A percentile compares a stretch with the other conserved stretches of the same genome.
Conservation (phyloP, 306 rosid species). For the Acacia acuminata region DNA sequence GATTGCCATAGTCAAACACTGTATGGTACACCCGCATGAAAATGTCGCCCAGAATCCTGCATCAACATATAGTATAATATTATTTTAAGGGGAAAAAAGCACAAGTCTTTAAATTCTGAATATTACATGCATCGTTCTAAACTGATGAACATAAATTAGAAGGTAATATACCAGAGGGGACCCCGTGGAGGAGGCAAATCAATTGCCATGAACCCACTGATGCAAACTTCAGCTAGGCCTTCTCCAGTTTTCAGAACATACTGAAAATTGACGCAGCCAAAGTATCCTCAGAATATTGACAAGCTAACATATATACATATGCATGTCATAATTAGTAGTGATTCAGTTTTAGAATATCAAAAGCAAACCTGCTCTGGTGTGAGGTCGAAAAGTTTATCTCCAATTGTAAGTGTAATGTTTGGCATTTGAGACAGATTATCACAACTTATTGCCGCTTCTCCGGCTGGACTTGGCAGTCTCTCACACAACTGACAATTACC, state of each 20-base stretch:
- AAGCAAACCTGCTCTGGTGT: slow-evolving; percentile 75
- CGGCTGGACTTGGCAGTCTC: slow-evolving; percentile 80
- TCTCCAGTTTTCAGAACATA: slow-evolving; percentile 77
- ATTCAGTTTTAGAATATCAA: neutral
- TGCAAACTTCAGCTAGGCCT: slow-evolving; percentile 60
- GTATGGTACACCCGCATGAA: slow-evolving; percentile 91
- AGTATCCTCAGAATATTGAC: slow-evolving; percentile 16
- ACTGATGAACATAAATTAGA: neutral
- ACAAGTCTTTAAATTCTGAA: neutral
- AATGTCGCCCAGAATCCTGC: slow-evolving; percentile 71
- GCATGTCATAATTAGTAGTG: neutral
- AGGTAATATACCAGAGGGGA: slow-evolving; percentile 69
- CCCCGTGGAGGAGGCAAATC: slow-evolving; percentile 76
- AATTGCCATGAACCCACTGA: slow-evolving; percentile 81
- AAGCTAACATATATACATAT: slow-evolving; percentile 7
- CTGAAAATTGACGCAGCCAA: slow-evolving; percentile 41
- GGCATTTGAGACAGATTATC: slow-evolving; percentile 64
- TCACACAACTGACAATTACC: slow-evolving; percentile 62
- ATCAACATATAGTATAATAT: neutral
- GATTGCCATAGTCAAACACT: slow-evolving; percentile 73
- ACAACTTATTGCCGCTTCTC: slow-evolving; percentile 67
- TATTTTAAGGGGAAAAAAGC: neutral
- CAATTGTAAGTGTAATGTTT: slow-evolving; percentile 70
- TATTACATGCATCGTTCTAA: neutral
- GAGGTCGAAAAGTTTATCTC: slow-evolving; percentile 57